Evolutionary conservation across 2,329 filamentous ascomycete species (phyloP), one percentile per base, ranked within the genome.

Genomic region (Plenodomus lindquistii): DNA sequence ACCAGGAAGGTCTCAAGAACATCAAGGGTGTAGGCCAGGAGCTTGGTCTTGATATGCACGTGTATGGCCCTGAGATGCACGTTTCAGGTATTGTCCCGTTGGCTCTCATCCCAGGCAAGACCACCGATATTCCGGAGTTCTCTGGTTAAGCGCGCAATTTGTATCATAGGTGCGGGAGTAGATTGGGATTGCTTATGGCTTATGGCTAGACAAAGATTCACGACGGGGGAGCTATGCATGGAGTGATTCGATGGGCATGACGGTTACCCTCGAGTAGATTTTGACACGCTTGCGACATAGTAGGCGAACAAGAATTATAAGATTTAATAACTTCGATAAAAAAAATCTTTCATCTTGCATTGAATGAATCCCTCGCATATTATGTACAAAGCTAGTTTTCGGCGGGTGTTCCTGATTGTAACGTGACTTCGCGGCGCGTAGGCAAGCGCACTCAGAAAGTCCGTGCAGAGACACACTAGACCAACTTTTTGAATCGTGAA

Each of bases 1-100:
- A 96, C 85, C 94, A 99, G 79, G 94, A 99, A 80, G 94, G 94
- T 79, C 87, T 99, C 61, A 97, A 96, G 87, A 99, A 97, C 85
- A 97, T 99, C 85, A 97, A 97, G 85, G 84, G 86, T 41, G 93
- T 96, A 52, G 94, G 91, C 53, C 85, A 93, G 74, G 94, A 99
- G 81, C 85, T 99, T 51, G 89, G 90, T 64, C 84, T 99, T 60
- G 85, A 96, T 79, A 97, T 97, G 90, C 91, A 97, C 79, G 87
- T 89, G 40, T 90, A 84, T 71, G 87, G 87, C 41, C 87, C 87
- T 13, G 87, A 90, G 76, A 89, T 89, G 86, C 86, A 89, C 77
- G 93, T 99, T 67, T 93, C 88, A 43, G 94, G 94, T 74, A 97
- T 97, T 70, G 93, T 99, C 60, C 93, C 94, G 47, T 80, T 97